Percentiles rank a stretch among this genome's conserved stretches.
These are phyloP conservation scores for Xylariaceae sp. DNA, from an alignment of 2,329 filamentous ascomycete genomes.

Conservation along the genomic window DNA sequence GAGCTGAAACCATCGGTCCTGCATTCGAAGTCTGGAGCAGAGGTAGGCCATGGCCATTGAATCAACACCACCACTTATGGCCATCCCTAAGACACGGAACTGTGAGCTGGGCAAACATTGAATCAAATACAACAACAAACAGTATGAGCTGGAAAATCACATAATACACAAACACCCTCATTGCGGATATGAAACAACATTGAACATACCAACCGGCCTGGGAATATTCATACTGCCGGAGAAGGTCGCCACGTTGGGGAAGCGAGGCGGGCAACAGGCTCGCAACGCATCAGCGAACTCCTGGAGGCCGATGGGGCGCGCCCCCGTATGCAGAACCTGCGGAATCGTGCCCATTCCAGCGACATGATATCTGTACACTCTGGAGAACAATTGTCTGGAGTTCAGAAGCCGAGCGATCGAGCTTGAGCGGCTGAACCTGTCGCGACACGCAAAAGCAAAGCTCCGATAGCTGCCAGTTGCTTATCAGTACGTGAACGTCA, in stretches of 20 bases:
- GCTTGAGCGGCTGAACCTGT: too few species aligned
- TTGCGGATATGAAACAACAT: not conserved
- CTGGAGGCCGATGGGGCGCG: slow-evolving; percentile 36
- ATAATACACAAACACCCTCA: too few species aligned
- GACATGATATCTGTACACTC: too few species aligned
- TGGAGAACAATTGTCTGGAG: too few species aligned
- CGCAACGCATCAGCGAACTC: slow-evolving; percentile 51
- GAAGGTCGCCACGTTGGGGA: slow-evolving; percentile 29
- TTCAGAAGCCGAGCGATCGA: too few species aligned
- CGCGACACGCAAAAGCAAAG: too few species aligned
- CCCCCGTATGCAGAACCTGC: slow-evolving; percentile 38
- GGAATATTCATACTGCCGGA: slow-evolving; percentile 32
- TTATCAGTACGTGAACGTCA: too few species aligned
- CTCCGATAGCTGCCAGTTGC: too few species aligned
- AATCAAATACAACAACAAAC: too few species aligned
- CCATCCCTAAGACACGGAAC: slow-evolving; percentile 55
- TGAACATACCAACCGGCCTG: slow-evolving; percentile 43
- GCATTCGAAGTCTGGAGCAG: slow-evolving; percentile 49
- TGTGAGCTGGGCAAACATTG: too few species aligned
- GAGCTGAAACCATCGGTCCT: slow-evolving; percentile 37
- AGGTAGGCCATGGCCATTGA: slow-evolving; percentile 93
- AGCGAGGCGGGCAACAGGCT: slow-evolving; percentile 49
- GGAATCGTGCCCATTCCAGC: slow-evolving; percentile 42
- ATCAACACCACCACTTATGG: slow-evolving; percentile 89
- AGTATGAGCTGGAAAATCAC: too few species aligned